A percentile compares a stretch with the other conserved stretches of the same genome.
phyloP scores from a whole-genome alignment of 2,329 filamentous ascomycete genomes.

The Lecanicillium sp. region DNA sequence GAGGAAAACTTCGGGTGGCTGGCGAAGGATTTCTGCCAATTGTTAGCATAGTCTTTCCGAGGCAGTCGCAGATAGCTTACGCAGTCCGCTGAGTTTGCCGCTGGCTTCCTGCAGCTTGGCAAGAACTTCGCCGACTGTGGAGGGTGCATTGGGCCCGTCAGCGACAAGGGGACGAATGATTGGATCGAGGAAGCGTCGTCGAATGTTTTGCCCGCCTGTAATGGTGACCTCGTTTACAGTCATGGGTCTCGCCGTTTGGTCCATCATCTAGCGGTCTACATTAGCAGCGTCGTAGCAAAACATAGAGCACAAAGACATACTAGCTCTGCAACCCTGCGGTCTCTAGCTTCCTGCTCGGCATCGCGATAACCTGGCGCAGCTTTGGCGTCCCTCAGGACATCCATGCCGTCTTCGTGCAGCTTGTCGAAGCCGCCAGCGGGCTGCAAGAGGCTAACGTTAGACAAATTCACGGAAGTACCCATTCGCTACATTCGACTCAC shows the following conservation, averaged over 20 bases:
- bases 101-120: conserved; percentile 62
- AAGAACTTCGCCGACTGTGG: conserved; percentile 75
- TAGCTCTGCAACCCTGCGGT: conserved; percentile 29
- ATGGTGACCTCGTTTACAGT: conserved; percentile 81
- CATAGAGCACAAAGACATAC: conserved; percentile 15
- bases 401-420: conserved; percentile 29
- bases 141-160: conserved; percentile 56
- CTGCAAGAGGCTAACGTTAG: conserved; percentile 18
- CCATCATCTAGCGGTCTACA: conserved; percentile 30
- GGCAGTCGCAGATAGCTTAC: conserved; percentile 37
- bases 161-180: conserved; percentile 72
- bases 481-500: conserved; percentile 15
- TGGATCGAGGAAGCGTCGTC: conserved; percentile 72
- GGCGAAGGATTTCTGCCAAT: conserved; percentile 71
- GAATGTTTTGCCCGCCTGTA: conserved; percentile 76
- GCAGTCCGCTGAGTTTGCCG: conserved; percentile 71
- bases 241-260: conserved; percentile 81
- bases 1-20: conserved; percentile 73
- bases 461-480: neutral
- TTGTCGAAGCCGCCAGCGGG: conserved; percentile 29
- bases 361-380: conserved; percentile 26
- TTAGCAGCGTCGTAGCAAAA: neutral
- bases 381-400: conserved; percentile 30
- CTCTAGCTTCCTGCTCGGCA: conserved; percentile 30
- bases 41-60: conserved; percentile 15